phyloP scores from a whole-genome alignment of 768 basidiomycete species.

The Macrolepiota dolichaula region DNA sequence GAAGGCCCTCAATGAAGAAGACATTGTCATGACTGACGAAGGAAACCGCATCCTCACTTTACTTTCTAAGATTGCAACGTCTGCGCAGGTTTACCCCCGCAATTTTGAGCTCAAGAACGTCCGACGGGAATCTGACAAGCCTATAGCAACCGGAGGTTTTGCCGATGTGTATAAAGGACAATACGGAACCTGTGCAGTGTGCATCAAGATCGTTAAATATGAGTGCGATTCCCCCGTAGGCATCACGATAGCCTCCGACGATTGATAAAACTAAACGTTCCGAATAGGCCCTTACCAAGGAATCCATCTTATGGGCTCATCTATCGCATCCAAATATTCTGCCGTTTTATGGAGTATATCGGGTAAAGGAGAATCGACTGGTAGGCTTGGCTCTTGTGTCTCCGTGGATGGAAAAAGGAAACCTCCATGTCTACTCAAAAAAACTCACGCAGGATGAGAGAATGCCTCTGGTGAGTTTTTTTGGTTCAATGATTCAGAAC shows the following conservation, averaged over 20 bases:
- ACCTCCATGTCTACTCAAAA: conserved; percentile 13
- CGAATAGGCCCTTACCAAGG: conserved; percentile 11
- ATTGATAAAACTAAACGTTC: not conserved
- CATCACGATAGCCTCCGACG: not conserved
- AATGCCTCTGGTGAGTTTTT: conserved; percentile 12
- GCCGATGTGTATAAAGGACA: not conserved
- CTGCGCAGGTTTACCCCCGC: not conserved
- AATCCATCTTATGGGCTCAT: conserved; percentile 30
- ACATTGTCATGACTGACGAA: not conserved
- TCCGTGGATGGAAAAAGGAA: conserved; percentile 20
- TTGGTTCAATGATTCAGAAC: not conserved
- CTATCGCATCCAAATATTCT: conserved; percentile 32
- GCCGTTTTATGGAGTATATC: conserved; percentile 30
- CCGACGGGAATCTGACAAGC: not conserved
- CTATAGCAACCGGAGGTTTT: not conserved
- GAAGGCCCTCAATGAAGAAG: not conserved
- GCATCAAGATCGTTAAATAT: not conserved
- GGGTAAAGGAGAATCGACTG: not conserved
- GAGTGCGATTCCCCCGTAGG: not conserved
- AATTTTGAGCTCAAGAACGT: not conserved
- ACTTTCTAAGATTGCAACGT: not conserved
- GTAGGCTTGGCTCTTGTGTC: conserved; percentile 17
- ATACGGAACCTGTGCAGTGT: not conserved
- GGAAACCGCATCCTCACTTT: not conserved
- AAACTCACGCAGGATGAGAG: conserved; percentile 8